phyloP scores from a whole-genome alignment of 148 eudicot species.

The Dysphania ambrosioides region DNA sequence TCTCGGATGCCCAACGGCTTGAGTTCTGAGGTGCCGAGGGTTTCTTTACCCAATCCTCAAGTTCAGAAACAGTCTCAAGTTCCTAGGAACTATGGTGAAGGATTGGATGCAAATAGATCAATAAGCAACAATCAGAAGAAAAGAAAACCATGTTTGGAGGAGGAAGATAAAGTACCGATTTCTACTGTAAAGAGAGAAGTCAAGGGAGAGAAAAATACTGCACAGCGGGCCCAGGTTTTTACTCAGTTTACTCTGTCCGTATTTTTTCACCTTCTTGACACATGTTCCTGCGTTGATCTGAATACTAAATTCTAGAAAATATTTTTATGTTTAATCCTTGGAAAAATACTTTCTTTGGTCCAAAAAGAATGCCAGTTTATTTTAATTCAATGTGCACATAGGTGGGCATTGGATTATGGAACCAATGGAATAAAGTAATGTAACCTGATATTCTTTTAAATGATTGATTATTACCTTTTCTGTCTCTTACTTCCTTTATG shows the following conservation, averaged over 20 bases:
- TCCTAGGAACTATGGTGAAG: constrained; percentile 28
- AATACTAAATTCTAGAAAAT: neutral
- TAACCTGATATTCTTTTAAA: neutral
- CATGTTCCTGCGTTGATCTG: neutral
- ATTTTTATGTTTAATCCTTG: neutral
- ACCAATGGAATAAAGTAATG: neutral
- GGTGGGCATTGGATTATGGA: neutral
- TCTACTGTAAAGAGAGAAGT: constrained; percentile 57
- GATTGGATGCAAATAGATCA: constrained; percentile 35
- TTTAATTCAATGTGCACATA: neutral
- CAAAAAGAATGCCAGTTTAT: neutral
- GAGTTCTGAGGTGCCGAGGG: constrained; percentile 45
- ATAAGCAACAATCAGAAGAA: constrained; percentile 37
- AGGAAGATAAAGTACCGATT: constrained; percentile 59
- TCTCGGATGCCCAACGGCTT: constrained; percentile 38
- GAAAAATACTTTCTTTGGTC: neutral
- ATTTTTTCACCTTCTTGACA: neutral
- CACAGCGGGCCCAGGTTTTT: constrained; percentile 77
- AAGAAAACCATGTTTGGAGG: constrained; percentile 63
- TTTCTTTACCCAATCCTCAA: constrained; percentile 36
- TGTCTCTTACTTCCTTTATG: neutral
- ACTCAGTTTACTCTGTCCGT: neutral
- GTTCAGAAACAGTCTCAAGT: constrained; percentile 8
- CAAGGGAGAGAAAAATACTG: constrained; percentile 53
- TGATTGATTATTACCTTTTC: neutral